Evolutionary conservation across 768 basidiomycete genomes (phyloP), one percentile per base, ranked within the genome.

Genomic region (Lentinula edodes): DNA sequence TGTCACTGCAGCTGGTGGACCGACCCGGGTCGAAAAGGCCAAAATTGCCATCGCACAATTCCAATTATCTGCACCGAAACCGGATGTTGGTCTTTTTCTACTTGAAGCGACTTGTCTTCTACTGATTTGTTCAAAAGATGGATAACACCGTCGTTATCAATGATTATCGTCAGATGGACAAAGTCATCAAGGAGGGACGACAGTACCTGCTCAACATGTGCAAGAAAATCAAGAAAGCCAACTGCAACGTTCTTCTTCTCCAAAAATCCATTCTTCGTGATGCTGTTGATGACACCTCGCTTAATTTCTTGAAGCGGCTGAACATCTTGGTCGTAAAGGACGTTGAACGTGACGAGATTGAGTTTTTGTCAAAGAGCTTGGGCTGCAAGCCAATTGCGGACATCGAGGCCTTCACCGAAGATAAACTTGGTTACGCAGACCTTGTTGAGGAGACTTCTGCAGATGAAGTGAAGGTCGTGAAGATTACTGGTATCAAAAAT

Each of bases 121-220:
- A 5, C 63, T 35, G 5, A 36, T 62, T 45, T 18, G 23, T 16
- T 41, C 10, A 23, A 9, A 67, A 98, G 95, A 99, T 99, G 96
- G 97, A 99, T 75, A 98, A 99, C 79, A 98, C 96, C 5, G 95
- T 99, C 48, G 90, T 98, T 56, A 98, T 99, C 67, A 98, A 96
- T 65, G 96, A 99, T 76, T 99, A 99, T 77, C 89, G 97, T 16
- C 97, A 98, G 73, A 98, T 99, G 96, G 97, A 98, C 82, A 97
- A 98, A 74, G 95, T 98, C 62, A 89, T 99, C 76, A 98, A 99
- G 75, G 97, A 99, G 75, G 96, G 96, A 61, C 90, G 97, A 51
- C 93, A 95, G 74, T 98, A 99, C 74, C 84, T 99, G 61, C 87
- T 99, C 69, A 98, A 95, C 73, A 85, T 98, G 58, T 96, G 93